Percentiles rank a stretch among this genome's conserved stretches.
These are phyloP conservation scores for Conoideocrella luteorostrata DNA, from an alignment of 2,329 filamentous ascomycete species.

Conservation along the genomic window DNA sequence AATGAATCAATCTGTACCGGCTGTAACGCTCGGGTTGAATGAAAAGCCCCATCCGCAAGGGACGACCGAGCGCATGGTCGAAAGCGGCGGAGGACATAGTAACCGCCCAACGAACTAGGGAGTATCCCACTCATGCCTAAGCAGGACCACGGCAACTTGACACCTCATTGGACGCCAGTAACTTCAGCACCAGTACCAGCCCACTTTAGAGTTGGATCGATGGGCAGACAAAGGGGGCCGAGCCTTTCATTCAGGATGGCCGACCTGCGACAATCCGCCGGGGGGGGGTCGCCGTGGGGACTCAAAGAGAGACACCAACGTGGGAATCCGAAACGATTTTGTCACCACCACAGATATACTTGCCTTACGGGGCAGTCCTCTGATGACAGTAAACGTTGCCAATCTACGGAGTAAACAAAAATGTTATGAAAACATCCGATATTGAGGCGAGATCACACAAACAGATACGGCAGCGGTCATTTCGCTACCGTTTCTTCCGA, in stretches of 20 bases:
- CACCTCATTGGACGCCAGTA: background rate
- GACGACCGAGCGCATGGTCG: background rate
- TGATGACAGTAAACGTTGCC: too few species aligned
- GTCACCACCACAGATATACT: background rate
- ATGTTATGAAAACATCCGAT: background rate
- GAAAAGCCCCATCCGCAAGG: too few species aligned
- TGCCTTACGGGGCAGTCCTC: too few species aligned
- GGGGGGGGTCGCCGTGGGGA: background rate
- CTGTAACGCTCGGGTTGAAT: too few species aligned
- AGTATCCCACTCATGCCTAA: too few species aligned
- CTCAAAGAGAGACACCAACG: too few species aligned
- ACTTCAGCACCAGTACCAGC: background rate
- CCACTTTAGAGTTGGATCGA: background rate
- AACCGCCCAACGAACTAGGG: background rate
- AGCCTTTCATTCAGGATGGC: conserved; percentile 1
- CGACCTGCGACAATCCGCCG: conserved; percentile 4
- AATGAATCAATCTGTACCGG: too few species aligned
- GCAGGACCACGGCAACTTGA: background rate
- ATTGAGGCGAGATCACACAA: too few species aligned
- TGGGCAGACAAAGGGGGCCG: background rate
- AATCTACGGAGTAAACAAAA: too few species aligned
- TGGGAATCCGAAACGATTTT: background rate
- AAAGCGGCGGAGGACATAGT: background rate
- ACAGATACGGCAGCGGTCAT: background rate
- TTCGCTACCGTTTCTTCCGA: background rate